Evolutionary conservation across 805 yeast genomes (phyloP).

Genomic region (Henningerozyma blattae): DNA sequence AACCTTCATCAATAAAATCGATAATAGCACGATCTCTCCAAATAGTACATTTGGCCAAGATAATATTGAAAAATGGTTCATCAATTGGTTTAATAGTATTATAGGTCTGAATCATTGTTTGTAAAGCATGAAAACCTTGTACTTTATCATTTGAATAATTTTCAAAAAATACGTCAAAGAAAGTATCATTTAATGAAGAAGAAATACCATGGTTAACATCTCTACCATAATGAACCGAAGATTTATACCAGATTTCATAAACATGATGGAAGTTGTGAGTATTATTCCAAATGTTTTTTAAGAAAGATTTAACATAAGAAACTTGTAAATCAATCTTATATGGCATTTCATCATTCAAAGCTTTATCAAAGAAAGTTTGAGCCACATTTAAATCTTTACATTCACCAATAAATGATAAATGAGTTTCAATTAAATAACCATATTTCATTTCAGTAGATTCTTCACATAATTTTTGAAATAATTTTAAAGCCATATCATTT

Average conservation of each 20-base stretch:
- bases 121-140: slow-evolving; percentile 42
- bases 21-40: slow-evolving; percentile 55
- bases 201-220: slow-evolving; percentile 51
- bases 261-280: slow-evolving; percentile 43
- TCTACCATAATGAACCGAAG: slow-evolving; percentile 39
- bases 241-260: slow-evolving; percentile 44
- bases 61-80: slow-evolving; percentile 65
- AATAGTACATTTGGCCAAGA: slow-evolving; percentile 44
- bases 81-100: slow-evolving; percentile 44
- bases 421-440: slow-evolving; percentile 52
- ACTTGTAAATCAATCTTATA: slow-evolving; percentile 56
- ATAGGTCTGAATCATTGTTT: slow-evolving; percentile 39
- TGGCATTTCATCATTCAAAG: slow-evolving; percentile 53
- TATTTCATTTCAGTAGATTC: slow-evolving; percentile 5
- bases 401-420: slow-evolving; percentile 60
- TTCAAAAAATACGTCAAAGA: slow-evolving; percentile 52
- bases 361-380: slow-evolving; percentile 57
- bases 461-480: slow-evolving; percentile 44
- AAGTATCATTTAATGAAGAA: slow-evolving; percentile 53
- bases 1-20: slow-evolving; percentile 45
- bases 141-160: slow-evolving; percentile 32
- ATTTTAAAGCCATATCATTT: slow-evolving; percentile 46
- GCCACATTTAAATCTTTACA: slow-evolving; percentile 60
- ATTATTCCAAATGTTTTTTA: slow-evolving; percentile 43
- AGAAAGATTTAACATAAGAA: slow-evolving; percentile 48